Conservation (phyloP, 1,284 basidiomycete genomes). For the Caloboletus firmus region DNA sequence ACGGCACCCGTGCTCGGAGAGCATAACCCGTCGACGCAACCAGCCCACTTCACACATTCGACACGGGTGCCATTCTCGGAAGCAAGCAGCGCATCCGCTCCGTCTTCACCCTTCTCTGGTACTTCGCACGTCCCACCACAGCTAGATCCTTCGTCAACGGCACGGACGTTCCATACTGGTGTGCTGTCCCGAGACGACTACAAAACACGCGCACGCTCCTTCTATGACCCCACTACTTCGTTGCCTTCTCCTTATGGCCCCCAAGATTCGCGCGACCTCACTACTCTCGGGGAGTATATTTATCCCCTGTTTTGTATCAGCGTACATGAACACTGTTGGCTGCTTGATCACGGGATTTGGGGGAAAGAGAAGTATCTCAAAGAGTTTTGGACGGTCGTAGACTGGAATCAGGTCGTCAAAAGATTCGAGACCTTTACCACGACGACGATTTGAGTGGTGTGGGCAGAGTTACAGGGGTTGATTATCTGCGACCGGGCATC, state of each 20-base stretch:
- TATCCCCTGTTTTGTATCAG: constrained; percentile 84
- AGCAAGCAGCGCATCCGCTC: not conserved
- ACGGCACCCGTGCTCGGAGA: constrained; percentile 32
- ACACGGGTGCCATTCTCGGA: not conserved
- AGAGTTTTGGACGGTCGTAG: constrained; percentile 85
- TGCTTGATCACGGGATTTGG: constrained; percentile 92
- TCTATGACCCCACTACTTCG: constrained; percentile 29
- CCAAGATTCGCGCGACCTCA: constrained; percentile 23
- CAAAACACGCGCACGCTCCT: constrained; percentile 24
- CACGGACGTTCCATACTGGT: constrained; percentile 30
- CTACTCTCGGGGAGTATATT: constrained; percentile 52
- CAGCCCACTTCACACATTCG: not conserved
- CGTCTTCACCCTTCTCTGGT: constrained; percentile 22
- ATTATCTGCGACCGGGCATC: constrained; percentile 10
- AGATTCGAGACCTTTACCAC: constrained; percentile 28
- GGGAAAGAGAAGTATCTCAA: constrained; percentile 89
- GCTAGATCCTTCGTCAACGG: constrained; percentile 17
- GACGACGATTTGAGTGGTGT: constrained; percentile 10
- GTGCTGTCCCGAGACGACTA: constrained; percentile 7
- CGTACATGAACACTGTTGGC: constrained; percentile 90
- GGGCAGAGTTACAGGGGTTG: constrained; percentile 1
- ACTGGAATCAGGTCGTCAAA: constrained; percentile 75
- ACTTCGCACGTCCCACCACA: constrained; percentile 10
- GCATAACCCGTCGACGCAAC: not conserved
- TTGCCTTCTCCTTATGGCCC: constrained; percentile 33